Conservation (phyloP, 2,329 filamentous ascomycete species). For the Calonectria henricotiae region DNA sequence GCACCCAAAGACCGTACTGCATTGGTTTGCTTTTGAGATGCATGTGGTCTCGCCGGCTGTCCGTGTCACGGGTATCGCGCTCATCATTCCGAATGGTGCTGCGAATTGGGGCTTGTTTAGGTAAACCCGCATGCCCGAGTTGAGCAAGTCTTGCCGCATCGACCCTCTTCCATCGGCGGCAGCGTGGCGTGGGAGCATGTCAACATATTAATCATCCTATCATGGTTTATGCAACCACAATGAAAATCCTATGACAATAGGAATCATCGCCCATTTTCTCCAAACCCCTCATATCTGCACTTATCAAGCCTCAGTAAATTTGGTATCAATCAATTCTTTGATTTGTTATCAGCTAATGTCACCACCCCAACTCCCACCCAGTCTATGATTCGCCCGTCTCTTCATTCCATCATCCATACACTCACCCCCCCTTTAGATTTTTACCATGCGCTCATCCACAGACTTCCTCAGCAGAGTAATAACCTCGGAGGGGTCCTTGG, state of each 20-base stretch:
- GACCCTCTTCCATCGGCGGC: neutral
- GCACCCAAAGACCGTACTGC: neutral
- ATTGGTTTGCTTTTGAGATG: constrained; percentile 20
- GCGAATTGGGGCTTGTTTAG: neutral
- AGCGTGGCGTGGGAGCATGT: neutral
- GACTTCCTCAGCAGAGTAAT: constrained; percentile 86
- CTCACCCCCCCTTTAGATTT: constrained; percentile 51
- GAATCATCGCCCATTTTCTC: neutral
- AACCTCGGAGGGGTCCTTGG: constrained; percentile 88
- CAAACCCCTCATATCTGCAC: neutral
- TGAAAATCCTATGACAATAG: neutral
- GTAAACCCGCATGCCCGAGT: neutral
- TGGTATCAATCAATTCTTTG: constrained; percentile 14
- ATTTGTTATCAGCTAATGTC: constrained; percentile 34
- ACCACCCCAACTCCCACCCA: constrained; percentile 41
- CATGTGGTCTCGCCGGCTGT: constrained; percentile 8
- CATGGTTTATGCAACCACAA: neutral
- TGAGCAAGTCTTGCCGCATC: neutral
- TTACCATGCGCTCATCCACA: constrained; percentile 74
- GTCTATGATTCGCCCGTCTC: constrained; percentile 39
- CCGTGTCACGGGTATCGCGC: neutral
- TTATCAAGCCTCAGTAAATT: neutral
- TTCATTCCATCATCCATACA: constrained; percentile 12
- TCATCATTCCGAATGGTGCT: constrained; percentile 9
- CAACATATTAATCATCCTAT: neutral